phyloP scores from a whole-genome alignment of 2,329 filamentous ascomycete species.

The Penicillium sp. region DNA sequence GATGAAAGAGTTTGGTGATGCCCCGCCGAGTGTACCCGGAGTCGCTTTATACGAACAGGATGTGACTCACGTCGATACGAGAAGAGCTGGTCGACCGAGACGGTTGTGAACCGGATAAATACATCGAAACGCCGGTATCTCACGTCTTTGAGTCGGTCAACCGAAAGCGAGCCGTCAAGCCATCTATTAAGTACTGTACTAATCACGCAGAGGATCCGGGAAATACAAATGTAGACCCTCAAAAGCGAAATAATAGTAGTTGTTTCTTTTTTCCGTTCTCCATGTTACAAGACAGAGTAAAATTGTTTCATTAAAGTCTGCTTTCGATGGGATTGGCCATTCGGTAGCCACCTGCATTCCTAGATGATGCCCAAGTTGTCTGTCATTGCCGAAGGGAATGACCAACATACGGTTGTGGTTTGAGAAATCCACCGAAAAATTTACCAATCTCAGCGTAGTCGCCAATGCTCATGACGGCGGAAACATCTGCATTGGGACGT shows the following conservation, averaged over 20 bases:
- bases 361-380: neutral
- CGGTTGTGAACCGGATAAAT: too few relatives aligned
- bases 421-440: conserved; percentile 38
- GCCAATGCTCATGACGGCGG: conserved; percentile 35
- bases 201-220: too few relatives aligned
- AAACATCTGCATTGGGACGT: conserved; percentile 33
- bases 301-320: neutral
- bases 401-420: conserved; percentile 19
- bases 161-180: too few relatives aligned
- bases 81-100: too few relatives aligned
- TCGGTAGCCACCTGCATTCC: neutral
- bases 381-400: neutral
- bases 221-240: too few relatives aligned
- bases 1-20: neutral
- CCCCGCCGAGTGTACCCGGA: neutral
- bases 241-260: too few relatives aligned
- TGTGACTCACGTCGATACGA: too few relatives aligned
- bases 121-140: too few relatives aligned
- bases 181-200: too few relatives aligned
- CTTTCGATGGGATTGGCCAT: neutral
- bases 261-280: too few relatives aligned
- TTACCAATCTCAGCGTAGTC: conserved; percentile 33
- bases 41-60: neutral
- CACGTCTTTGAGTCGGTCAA: too few relatives aligned
- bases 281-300: neutral